A percentile compares a stretch with the other conserved stretches of the same genome.
Evolutionary conservation across 2,329 filamentous ascomycete genomes (phyloP).

Genomic region (Decorospora gaudefroyi): DNA sequence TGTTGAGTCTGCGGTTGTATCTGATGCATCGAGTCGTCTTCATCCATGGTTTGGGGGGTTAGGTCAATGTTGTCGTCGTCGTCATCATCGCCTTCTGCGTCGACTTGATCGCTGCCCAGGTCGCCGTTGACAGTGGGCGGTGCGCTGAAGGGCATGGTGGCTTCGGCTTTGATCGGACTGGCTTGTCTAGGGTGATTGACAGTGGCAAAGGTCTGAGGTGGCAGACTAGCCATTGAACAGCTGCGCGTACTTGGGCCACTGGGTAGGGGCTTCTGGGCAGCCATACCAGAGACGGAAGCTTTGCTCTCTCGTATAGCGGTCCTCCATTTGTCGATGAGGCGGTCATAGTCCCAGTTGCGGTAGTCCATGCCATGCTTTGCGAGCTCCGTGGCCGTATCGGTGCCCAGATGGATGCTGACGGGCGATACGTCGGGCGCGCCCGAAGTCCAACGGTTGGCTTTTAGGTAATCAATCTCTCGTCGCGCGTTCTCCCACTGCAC

Average conservation of each 20-base stretch:
- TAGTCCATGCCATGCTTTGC: conserved; percentile 45
- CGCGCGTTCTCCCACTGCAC: conserved; percentile 48
- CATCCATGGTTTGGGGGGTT: conserved; percentile 34
- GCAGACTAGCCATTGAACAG: conserved; percentile 40
- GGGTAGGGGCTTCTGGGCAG: conserved; percentile 44
- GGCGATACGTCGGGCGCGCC: conserved; percentile 37
- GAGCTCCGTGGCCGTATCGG: conserved; percentile 48
- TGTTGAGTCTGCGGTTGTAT: conserved; percentile 18
- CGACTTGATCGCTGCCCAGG: conserved; percentile 36
- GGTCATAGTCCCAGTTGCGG: conserved; percentile 50
- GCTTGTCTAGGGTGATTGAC: conserved; percentile 23
- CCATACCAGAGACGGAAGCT: conserved; percentile 35
- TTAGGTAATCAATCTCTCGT: conserved; percentile 51
- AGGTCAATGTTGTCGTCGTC: conserved; percentile 43
- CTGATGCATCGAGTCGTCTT: conserved; percentile 27
- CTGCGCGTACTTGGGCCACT: conserved; percentile 23
- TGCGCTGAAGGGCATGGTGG: conserved; percentile 34
- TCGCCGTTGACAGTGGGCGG: conserved; percentile 40
- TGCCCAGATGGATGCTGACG: conserved; percentile 45
- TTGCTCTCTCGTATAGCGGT: conserved; percentile 42
- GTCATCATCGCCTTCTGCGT: conserved; percentile 47
- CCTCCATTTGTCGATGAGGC: conserved; percentile 49
- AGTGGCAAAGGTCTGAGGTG: conserved; percentile 28
- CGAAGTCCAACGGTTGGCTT: conserved; percentile 35
- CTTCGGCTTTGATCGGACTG: conserved; percentile 28